These are phyloP conservation scores for Monosporascus ibericus DNA, from an alignment of 2,329 filamentous ascomycete species.

Conservation along the genomic window DNA sequence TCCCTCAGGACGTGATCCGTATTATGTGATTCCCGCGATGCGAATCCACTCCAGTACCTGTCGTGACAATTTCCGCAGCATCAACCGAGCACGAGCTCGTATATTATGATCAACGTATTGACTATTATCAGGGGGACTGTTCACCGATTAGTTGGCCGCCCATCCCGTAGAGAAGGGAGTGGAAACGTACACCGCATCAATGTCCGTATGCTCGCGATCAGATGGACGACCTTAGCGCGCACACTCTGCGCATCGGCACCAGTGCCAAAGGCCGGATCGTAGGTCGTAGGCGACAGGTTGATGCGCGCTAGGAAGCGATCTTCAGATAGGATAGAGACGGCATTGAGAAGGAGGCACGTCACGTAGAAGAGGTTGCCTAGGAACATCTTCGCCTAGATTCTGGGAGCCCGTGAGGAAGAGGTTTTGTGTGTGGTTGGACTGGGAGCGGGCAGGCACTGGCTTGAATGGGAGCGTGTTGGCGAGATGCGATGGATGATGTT, in stretches of 20 bases:
- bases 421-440: too few species aligned
- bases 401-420: neutral
- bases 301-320: conserved; percentile 89
- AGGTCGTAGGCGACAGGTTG: conserved; percentile 66
- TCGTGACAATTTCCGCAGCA: too few species aligned
- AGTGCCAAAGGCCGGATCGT: conserved; percentile 74
- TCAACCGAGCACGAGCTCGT: conserved; percentile 69
- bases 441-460: too few species aligned
- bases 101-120: conserved; percentile 77
- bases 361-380: conserved; percentile 68
- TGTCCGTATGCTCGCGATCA: conserved; percentile 85
- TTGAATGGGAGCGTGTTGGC: too few species aligned
- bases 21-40: too few species aligned
- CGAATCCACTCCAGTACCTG: too few species aligned
- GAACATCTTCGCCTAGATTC: conserved; percentile 49
- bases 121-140: conserved; percentile 78
- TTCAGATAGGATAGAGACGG: conserved; percentile 88
- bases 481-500: too few species aligned
- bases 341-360: conserved; percentile 76
- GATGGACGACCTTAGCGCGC: conserved; percentile 79
- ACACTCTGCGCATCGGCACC: conserved; percentile 64
- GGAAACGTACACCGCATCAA: conserved; percentile 77
- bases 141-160: neutral
- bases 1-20: too few species aligned
- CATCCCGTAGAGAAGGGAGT: neutral